Conservation (phyloP, 768 basidiomycete species). For the Leccinum subgranulosum region DNA sequence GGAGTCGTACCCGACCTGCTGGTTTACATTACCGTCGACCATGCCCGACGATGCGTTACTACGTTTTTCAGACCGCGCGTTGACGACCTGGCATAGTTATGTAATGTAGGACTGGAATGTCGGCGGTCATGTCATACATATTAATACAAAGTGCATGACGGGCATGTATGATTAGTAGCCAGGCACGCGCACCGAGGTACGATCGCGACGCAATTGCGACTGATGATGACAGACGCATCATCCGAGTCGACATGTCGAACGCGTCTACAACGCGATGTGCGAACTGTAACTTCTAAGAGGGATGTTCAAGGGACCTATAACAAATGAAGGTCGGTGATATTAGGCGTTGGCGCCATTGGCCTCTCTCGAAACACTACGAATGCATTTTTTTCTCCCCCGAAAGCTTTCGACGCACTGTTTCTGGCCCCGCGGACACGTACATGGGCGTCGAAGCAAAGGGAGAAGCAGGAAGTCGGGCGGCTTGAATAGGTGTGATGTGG, state of each 20-base stretch:
- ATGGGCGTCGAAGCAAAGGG: not conserved
- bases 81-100: not conserved
- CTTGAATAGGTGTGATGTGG: not conserved
- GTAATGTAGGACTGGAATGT: not conserved
- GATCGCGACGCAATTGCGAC: not conserved
- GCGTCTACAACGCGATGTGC: not conserved
- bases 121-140: not conserved
- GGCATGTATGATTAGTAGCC: not conserved
- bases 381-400: not conserved
- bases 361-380: not conserved
- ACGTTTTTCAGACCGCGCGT: not conserved
- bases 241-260: not conserved
- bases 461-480: not conserved
- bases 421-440: slow-evolving; percentile 1
- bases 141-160: not conserved
- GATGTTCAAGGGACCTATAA: too few species aligned
- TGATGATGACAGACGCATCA: not conserved
- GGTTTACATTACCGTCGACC: not conserved
- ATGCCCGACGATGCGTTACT: not conserved
- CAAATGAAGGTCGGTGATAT: not conserved
- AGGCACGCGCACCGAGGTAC: not conserved
- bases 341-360: not conserved
- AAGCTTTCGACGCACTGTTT: not conserved
- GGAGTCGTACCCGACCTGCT: not conserved
- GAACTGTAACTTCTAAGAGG: not conserved